Percentiles rank a stretch among this genome's conserved stretches.
phyloP scores from a whole-genome alignment of 2,329 filamentous ascomycete genomes.

The Fusarium buxicola region DNA sequence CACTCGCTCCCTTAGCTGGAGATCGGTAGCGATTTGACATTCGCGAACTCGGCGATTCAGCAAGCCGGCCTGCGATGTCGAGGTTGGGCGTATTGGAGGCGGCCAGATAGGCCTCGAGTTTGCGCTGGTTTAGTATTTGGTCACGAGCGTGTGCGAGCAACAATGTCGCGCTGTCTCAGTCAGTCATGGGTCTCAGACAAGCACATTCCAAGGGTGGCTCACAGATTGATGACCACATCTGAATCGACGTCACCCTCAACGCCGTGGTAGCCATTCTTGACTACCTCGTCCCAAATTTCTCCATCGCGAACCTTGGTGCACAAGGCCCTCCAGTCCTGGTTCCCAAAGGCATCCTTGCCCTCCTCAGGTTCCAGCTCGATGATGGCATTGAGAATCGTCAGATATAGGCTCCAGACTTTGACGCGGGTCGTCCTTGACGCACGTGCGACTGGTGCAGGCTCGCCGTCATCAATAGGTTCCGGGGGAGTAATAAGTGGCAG shows the following conservation, averaged over 20 bases:
- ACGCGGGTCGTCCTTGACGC: conserved; percentile 86
- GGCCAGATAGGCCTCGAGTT: conserved; percentile 89
- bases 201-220: conserved; percentile 50
- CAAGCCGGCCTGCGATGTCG: conserved; percentile 75
- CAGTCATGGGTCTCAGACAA: conserved; percentile 24
- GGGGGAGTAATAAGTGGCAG: conserved; percentile 80
- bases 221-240: conserved; percentile 93
- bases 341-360: conserved; percentile 88
- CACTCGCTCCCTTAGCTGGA: conserved; percentile 64
- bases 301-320: conserved; percentile 89
- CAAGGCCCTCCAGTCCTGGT: conserved; percentile 83
- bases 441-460: conserved; percentile 79
- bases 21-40: conserved; percentile 56
- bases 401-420: conserved; percentile 97
- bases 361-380: conserved; percentile 90
- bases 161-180: conserved; percentile 77
- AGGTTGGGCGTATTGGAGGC: conserved; percentile 78
- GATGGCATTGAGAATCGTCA: conserved; percentile 92
- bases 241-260: conserved; percentile 91
- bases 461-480: conserved; percentile 60
- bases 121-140: conserved; percentile 86
- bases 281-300: conserved; percentile 93
- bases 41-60: conserved; percentile 55
- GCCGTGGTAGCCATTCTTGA: conserved; percentile 87
- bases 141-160: conserved; percentile 89